Evolutionary conservation across 768 basidiomycete genomes (phyloP).

Genomic region (Mycena epipterygia): DNA sequence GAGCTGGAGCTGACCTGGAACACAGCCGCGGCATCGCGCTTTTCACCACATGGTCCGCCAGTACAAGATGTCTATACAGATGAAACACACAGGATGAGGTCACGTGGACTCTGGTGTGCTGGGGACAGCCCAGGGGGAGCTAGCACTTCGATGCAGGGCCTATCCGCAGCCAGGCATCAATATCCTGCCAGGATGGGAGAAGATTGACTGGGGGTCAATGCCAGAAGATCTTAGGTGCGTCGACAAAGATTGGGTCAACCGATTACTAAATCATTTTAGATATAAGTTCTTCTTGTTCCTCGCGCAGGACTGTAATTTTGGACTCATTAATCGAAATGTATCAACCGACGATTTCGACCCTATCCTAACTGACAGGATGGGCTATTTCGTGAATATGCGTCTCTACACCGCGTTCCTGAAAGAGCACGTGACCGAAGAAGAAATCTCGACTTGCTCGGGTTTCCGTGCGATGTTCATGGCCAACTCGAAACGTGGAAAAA

Average conservation of each 20-base stretch:
- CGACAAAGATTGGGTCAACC: too few relatives aligned
- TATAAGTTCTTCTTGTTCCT: not conserved
- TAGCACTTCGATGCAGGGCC: slow-evolving; percentile 18
- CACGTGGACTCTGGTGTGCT: not conserved
- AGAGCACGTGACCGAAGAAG: not conserved
- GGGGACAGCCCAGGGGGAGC: not conserved
- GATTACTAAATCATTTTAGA: not conserved
- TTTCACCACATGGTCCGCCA: not conserved
- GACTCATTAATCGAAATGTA: not conserved
- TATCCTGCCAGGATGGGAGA: slow-evolving; percentile 5
- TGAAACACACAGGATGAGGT: slow-evolving; percentile 15
- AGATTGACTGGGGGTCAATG: not conserved
- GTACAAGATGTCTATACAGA: not conserved
- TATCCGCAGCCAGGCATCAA: slow-evolving; percentile 18
- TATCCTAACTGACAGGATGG: not conserved
- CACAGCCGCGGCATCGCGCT: too few relatives aligned
- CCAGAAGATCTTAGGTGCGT: not conserved
- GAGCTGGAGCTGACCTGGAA: too few relatives aligned
- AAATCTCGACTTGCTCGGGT: slow-evolving; percentile 14
- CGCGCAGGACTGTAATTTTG: not conserved
- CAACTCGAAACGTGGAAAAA: not conserved
- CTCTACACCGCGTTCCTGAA: not conserved
- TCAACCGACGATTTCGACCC: not conserved
- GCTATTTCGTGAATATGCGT: not conserved
- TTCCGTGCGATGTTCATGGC: slow-evolving; percentile 13